phyloP scores from a whole-genome alignment of 345 rosid genomes.

The Rhizophora apiculata region DNA sequence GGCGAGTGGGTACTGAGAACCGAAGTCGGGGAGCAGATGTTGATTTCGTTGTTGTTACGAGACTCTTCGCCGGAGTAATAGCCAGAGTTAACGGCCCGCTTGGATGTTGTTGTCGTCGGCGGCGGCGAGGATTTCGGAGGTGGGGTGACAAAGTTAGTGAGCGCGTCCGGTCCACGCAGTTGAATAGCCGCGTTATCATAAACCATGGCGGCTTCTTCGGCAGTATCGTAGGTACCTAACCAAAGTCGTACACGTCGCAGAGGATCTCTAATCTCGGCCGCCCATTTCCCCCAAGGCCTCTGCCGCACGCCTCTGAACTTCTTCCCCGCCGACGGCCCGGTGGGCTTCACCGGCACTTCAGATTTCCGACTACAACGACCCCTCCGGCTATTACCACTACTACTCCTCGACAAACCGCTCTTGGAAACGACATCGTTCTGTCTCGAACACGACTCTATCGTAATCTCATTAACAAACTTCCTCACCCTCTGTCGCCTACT shows the following conservation, averaged over 20 bases:
- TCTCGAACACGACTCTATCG: constrained; percentile 32
- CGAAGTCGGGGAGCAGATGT: constrained; percentile 58
- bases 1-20: constrained; percentile 61
- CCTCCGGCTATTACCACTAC: constrained; percentile 8
- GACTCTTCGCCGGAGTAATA: constrained; percentile 52
- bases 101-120: not conserved
- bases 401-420: constrained; percentile 1
- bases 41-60: constrained; percentile 14
- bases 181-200: constrained; percentile 92
- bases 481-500: constrained; percentile 37
- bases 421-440: constrained; percentile 9
- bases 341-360: constrained; percentile 1
- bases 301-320: constrained; percentile 89
- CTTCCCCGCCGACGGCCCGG: constrained; percentile 27
- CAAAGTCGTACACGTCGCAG: constrained; percentile 67
- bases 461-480: constrained; percentile 67
- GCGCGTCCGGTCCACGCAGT: constrained; percentile 92
- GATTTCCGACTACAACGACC: constrained; percentile 12
- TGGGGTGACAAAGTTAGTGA: constrained; percentile 64
- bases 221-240: constrained; percentile 88
- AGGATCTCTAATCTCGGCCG: constrained; percentile 98
- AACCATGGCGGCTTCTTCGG: constrained; percentile 92
- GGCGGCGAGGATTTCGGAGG: constrained; percentile 20
- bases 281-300: constrained; percentile 99
- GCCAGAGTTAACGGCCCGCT: constrained; percentile 27